Percentiles rank a stretch among this genome's conserved stretches.
These are phyloP conservation scores for Prunus kanzakura DNA, from an alignment of 306 rosid species.

Conservation along the genomic window DNA sequence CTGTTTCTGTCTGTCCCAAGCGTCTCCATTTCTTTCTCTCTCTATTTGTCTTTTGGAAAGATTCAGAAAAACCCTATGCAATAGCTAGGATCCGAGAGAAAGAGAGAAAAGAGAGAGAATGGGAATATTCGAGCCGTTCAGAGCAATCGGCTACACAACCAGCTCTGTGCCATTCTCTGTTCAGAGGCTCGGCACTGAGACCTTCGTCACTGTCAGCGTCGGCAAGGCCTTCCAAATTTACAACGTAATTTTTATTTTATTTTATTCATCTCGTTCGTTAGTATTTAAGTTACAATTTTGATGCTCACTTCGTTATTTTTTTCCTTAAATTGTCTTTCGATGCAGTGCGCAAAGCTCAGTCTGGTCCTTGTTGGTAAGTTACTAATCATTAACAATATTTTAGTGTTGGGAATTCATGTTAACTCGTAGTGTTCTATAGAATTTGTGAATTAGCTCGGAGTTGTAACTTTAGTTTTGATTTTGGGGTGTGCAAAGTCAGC, in stretches of 20 bases:
- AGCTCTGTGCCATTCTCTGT: slow-evolving; percentile 65
- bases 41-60: neutral
- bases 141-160: slow-evolving; percentile 86
- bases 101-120: slow-evolving; percentile 26
- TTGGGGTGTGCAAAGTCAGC: neutral
- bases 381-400: too few relatives aligned
- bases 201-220: slow-evolving; percentile 78
- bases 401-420: neutral
- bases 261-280: neutral
- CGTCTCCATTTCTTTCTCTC: neutral
- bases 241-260: slow-evolving; percentile 38
- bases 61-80: neutral
- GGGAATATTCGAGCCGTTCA: slow-evolving; percentile 83
- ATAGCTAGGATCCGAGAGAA: neutral
- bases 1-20: neutral
- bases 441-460: neutral
- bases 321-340: neutral
- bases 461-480: neutral
- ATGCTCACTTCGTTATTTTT: neutral
- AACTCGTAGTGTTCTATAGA: neutral
- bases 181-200: slow-evolving; percentile 86
- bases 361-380: slow-evolving; percentile 66
- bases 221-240: slow-evolving; percentile 92
- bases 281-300: neutral
- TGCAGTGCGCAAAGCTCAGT: slow-evolving; percentile 84